A percentile compares a stretch with the other conserved stretches of the same genome.
Evolutionary conservation across 116 monocot genomes (phyloP).

Genomic region (Phalaenopsis hybrid): DNA sequence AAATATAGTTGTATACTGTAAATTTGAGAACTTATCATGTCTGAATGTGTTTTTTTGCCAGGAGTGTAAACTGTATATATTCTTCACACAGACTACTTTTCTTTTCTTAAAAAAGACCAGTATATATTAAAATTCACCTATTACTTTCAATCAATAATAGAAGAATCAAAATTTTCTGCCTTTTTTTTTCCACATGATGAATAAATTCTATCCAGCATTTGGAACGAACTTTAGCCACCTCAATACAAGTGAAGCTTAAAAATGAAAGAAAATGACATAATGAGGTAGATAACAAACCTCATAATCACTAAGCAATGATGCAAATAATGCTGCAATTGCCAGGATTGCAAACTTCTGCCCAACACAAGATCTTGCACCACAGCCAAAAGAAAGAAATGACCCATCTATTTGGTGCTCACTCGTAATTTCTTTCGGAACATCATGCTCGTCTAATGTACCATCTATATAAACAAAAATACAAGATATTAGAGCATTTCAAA

Average conservation of each 20-base stretch:
- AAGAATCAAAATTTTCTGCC: no score
- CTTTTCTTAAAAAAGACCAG: no score
- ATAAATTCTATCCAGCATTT: background rate
- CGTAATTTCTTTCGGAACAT: background rate
- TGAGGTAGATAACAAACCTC: constrained; percentile 37
- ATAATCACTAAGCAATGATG: constrained; percentile 35
- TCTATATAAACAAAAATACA: background rate
- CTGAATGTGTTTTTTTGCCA: no score
- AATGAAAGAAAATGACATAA: background rate
- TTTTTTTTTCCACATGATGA: no score
- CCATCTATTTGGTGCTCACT: constrained; percentile 14
- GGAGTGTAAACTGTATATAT: no score
- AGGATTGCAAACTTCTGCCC: constrained; percentile 45
- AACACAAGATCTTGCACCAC: constrained; percentile 49
- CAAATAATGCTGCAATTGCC: constrained; percentile 39
- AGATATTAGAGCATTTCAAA: background rate
- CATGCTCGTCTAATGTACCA: background rate
- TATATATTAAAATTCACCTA: no score
- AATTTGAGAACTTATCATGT: no score
- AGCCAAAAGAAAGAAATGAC: constrained; percentile 64
- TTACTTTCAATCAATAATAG: no score
- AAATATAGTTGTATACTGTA: no score
- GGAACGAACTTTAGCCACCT: no score
- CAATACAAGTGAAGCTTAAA: background rate
- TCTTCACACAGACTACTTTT: no score